Evolutionary conservation across 1,284 basidiomycete genomes (phyloP).

Genomic region (Cronartium quercuum): DNA sequence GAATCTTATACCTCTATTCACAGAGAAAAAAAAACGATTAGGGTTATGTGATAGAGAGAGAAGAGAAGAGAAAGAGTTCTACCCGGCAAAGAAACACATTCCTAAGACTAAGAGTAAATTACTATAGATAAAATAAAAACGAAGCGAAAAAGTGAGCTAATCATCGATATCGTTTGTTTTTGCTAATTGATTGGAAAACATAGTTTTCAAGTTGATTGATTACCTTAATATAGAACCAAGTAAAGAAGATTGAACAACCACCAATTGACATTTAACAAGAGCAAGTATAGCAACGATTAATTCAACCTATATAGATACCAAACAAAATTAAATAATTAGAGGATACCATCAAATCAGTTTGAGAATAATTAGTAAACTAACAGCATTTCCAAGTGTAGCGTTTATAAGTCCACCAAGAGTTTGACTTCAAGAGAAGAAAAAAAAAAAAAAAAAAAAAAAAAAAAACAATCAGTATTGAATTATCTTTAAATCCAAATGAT

Average conservation of each 20-base stretch:
- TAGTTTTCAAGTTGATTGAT: too few relatives aligned
- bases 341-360: constrained; percentile 12
- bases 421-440: constrained; percentile 5
- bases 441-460: neutral
- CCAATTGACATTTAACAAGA: constrained; percentile 48
- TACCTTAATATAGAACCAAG: constrained; percentile 36
- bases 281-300: constrained; percentile 60
- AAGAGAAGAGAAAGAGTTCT: neutral
- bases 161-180: too few relatives aligned
- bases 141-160: too few relatives aligned
- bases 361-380: constrained; percentile 22
- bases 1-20: constrained; percentile 63
- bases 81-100: constrained; percentile 52
- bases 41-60: neutral
- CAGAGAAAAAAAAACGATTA: constrained; percentile 50
- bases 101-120: constrained; percentile 47
- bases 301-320: constrained; percentile 53
- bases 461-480: too few relatives aligned
- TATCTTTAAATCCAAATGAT: neutral
- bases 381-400: constrained; percentile 35
- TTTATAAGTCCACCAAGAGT: constrained; percentile 33
- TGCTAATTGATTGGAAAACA: too few relatives aligned
- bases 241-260: constrained; percentile 47
- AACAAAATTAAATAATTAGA: constrained; percentile 32
- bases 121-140: constrained; percentile 45